Conservation (phyloP, 1,284 basidiomycete species). For the Ceratobasidium sp. region DNA sequence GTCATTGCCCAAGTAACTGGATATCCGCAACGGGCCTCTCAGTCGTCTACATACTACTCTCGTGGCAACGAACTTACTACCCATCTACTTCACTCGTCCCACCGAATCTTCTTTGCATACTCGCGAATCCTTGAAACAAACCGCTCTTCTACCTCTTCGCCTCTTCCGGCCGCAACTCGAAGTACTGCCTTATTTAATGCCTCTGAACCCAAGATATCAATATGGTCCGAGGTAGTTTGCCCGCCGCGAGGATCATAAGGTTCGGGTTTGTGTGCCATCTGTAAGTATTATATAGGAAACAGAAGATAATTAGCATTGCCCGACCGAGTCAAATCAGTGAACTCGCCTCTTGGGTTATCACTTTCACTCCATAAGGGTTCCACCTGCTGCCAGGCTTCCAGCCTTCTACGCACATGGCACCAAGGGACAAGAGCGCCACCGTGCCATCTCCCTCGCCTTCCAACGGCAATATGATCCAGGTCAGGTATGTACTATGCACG, state of each 20-base stretch:
- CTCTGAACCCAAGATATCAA: conserved; percentile 91
- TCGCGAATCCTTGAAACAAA: conserved; percentile 82
- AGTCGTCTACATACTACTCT: no score
- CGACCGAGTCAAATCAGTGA: conserved; percentile 22
- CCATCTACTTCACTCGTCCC: conserved; percentile 58
- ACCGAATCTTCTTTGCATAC: conserved; percentile 76
- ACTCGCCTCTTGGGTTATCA: conserved; percentile 84
- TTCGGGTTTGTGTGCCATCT: conserved; percentile 87
- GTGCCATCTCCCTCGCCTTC: conserved; percentile 89
- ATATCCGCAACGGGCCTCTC: no score
- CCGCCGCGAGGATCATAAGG: conserved; percentile 83
- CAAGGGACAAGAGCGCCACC: conserved; percentile 86
- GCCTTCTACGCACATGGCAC: conserved; percentile 94
- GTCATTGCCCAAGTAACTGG: no score
- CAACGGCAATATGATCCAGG: not conserved
- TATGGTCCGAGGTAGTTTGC: conserved; percentile 87
- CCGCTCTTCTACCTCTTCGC: conserved; percentile 67
- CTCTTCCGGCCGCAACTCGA: conserved; percentile 81
- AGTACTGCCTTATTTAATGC: conserved; percentile 90
- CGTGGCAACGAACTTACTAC: no score
- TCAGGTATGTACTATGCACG: no score
- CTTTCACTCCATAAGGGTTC: conserved; percentile 90
- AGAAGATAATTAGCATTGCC: conserved; percentile 41
- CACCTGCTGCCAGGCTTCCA: conserved; percentile 85
- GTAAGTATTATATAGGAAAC: not conserved